Evolutionary conservation across 257 asterid species (phyloP).

Genomic region (Solanum pennellii): DNA sequence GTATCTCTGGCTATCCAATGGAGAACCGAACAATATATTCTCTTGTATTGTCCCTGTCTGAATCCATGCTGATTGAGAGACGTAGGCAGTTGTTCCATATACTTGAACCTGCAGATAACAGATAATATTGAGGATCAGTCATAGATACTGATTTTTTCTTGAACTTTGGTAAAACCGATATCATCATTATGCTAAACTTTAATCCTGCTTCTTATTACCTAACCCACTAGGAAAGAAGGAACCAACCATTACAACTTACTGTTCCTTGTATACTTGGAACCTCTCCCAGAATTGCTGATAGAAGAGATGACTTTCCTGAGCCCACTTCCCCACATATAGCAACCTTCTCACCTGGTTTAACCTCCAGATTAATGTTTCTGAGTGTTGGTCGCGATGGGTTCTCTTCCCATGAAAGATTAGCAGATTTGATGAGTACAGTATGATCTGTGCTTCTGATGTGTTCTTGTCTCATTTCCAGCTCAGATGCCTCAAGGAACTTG

Average conservation of each 20-base stretch:
- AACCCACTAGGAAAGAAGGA: not conserved
- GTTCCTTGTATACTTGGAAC: conserved; percentile 64
- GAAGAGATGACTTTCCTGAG: conserved; percentile 79
- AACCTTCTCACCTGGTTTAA: conserved; percentile 60
- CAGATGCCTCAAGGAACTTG: conserved; percentile 63
- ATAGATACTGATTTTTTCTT: not conserved
- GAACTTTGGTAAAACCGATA: not conserved
- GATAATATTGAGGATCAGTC: not conserved
- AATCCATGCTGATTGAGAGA: conserved; percentile 82
- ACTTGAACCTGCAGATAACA: conserved; percentile 16
- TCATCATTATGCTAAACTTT: not conserved
- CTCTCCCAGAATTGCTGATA: conserved; percentile 64
- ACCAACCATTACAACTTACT: not conserved
- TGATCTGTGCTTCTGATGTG: conserved; percentile 22
- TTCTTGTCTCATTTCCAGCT: conserved; percentile 42
- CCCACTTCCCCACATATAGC: conserved; percentile 89
- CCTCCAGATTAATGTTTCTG: conserved; percentile 42
- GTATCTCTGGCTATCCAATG: conserved; percentile 43
- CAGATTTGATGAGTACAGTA: conserved; percentile 52
- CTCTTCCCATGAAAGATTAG: conserved; percentile 62
- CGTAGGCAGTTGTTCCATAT: conserved; percentile 60
- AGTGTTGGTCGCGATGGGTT: conserved; percentile 38
- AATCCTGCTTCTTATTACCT: not conserved
- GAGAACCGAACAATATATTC: conserved; percentile 66
- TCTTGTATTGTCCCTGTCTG: conserved; percentile 81